Base-by-base conservation (phyloP, 768 basidiomycete species). In the Russula abietina region DNA sequence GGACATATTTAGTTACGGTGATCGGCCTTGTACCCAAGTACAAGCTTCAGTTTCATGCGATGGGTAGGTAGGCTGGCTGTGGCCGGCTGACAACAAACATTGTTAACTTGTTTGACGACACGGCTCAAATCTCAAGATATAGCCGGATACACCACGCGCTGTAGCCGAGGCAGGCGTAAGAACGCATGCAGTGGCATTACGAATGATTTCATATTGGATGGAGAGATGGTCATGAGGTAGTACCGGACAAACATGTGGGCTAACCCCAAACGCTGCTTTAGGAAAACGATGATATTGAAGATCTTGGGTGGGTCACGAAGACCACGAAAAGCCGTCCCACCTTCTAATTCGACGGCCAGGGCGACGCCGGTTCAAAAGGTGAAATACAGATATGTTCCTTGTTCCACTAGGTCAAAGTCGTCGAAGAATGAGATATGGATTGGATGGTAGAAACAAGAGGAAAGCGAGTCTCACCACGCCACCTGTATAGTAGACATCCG, bases 401-500 rank as follows among this genome's bases (percentile, higher is more conserved):
- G 39, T 65, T 50, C 65, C 62, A 66, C 65, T 66, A 33, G 0
- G 39, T 26, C 28, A 51, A 62, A 30, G 36, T 33, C 33, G 12
- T n/a, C n/a, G 12, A 36, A 8, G 12, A 39, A 26, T 26, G 3
- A 32, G 49, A 32, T 54, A n/a, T n/a, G 11, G n/a, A 39, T 11
- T 49, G 36, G 22, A 39, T n/a, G 8, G n/a, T 41, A n/a, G 45
- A 55, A 17, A 19, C 17, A 17, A 17, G n/a, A n/a, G 36, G 36
- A 51, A 32, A 33, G 17, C 3, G 51, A 39, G 33, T 3, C 73
- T 54, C 57, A 74, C 73, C 33, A 73, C 73, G 43, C 66, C 69
- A 19, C 49, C 50, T 19, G 50, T 69, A 57, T 61, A 74, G 53
- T 74, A 74, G 14, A 69, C 57, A 52, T 74, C 73, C 12, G 55